Evolutionary conservation across 1,284 basidiomycete species (phyloP).

Genomic region (Rugosomyces carneus): DNA sequence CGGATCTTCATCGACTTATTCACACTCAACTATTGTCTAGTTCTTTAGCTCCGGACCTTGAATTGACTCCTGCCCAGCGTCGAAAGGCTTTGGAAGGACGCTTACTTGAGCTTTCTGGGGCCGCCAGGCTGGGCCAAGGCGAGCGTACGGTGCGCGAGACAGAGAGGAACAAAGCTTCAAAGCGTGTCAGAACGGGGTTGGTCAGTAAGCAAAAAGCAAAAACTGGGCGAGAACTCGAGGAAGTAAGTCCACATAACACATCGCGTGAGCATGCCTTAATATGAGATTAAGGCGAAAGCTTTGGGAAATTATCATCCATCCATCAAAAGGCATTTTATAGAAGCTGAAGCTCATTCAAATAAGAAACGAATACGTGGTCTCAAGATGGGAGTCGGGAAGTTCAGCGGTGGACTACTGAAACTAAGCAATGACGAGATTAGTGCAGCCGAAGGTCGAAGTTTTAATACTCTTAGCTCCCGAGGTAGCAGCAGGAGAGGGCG

Average conservation of each 20-base stretch:
- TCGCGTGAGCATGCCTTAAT: neutral
- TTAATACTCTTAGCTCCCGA: slow-evolving; percentile 2
- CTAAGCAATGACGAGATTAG: slow-evolving; percentile 57
- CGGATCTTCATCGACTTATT: slow-evolving; percentile 64
- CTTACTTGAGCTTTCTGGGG: slow-evolving; percentile 60
- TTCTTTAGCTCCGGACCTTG: slow-evolving; percentile 54
- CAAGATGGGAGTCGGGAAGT: slow-evolving; percentile 72
- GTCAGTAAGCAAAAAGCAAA: slow-evolving; percentile 52
- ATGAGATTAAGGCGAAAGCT: slow-evolving; percentile 55
- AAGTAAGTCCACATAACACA: slow-evolving; percentile 37
- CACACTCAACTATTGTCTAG: slow-evolving; percentile 74
- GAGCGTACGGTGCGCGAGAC: slow-evolving; percentile 50
- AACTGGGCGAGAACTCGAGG: slow-evolving; percentile 49
- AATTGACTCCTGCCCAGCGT: slow-evolving; percentile 57
- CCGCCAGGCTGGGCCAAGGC: slow-evolving; percentile 64
- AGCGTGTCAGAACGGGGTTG: slow-evolving; percentile 65
- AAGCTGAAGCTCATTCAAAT: slow-evolving; percentile 26
- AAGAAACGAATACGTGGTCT: slow-evolving; percentile 59
- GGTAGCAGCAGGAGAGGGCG: slow-evolving; percentile 2
- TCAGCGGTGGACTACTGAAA: slow-evolving; percentile 58
- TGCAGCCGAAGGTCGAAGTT: slow-evolving; percentile 13
- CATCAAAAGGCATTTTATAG: slow-evolving; percentile 61
- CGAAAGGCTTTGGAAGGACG: slow-evolving; percentile 70
- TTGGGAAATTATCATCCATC: slow-evolving; percentile 75
- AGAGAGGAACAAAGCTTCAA: slow-evolving; percentile 63